phyloP scores from a whole-genome alignment of 139 green algal species.

The Edaphochlamys debaryana region DNA sequence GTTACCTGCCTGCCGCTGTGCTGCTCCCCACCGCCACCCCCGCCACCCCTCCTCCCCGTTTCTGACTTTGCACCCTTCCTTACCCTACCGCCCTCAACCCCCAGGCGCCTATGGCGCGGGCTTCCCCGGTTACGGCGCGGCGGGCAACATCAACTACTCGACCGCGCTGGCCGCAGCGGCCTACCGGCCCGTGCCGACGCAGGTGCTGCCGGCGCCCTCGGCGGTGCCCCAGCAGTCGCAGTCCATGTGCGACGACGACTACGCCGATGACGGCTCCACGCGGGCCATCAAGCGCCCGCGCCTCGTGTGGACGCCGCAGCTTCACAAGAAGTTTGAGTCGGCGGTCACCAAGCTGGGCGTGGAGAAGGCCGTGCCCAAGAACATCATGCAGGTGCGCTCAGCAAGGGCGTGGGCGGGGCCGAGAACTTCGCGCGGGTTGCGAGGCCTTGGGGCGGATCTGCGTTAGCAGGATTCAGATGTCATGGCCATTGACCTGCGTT shows the following conservation, averaged over 20 bases:
- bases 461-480: too few relatives aligned
- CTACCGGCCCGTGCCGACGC: slow-evolving; percentile 11
- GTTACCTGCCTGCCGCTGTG: neutral
- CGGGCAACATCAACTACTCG: slow-evolving; percentile 2
- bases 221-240: slow-evolving; percentile 4
- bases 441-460: neutral
- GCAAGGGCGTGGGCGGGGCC: neutral
- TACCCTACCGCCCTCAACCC: neutral
- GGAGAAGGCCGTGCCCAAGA: slow-evolving; percentile 88
- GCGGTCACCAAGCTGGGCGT: slow-evolving; percentile 80
- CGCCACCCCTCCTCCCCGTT: neutral
- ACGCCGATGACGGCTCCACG: slow-evolving; percentile 38
- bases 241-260: slow-evolving; percentile 25
- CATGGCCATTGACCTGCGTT: too few relatives aligned
- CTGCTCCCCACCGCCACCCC: neutral
- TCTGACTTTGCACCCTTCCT: too few relatives aligned
- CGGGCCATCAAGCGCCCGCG: slow-evolving; percentile 74
- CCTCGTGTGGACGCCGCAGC: slow-evolving; percentile 91
- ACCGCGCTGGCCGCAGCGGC: neutral
- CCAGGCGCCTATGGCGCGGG: neutral
- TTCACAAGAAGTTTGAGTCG: slow-evolving; percentile 91
- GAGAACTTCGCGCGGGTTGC: neutral
- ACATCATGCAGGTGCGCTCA: slow-evolving; percentile 89
- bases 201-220: neutral
- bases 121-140: neutral